Conservation (phyloP, 177 flowering plant species). For the Vitis hybrid region DNA sequence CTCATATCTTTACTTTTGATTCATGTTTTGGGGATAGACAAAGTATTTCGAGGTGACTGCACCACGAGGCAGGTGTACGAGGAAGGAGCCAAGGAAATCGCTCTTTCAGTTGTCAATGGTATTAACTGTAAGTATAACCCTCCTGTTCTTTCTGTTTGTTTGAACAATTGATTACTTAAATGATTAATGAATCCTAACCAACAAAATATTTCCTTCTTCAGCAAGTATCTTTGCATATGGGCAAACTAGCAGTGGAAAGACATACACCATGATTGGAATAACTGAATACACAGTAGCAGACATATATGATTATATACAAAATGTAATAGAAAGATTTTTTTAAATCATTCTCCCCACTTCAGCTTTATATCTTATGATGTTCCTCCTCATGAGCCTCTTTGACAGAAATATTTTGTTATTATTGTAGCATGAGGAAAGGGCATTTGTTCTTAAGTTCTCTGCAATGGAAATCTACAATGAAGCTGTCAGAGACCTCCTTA, state of each 20-base stretch:
- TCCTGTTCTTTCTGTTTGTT: slow-evolving; percentile 4
- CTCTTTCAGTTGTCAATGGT: slow-evolving; percentile 62
- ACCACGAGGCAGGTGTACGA: slow-evolving; percentile 61
- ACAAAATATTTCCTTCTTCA: slow-evolving; percentile 26
- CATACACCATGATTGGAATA: slow-evolving; percentile 96
- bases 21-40: slow-evolving; percentile 35
- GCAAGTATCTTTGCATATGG: slow-evolving; percentile 98
- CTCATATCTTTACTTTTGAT: too few species aligned
- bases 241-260: slow-evolving; percentile 99
- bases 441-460: slow-evolving; percentile 82
- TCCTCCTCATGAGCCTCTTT: background rate
- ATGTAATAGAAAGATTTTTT: slow-evolving; percentile 35
- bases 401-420: slow-evolving; percentile 1
- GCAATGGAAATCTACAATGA: slow-evolving; percentile 99
- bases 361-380: background rate
- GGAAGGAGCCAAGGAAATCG: slow-evolving; percentile 60
- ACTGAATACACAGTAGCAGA: slow-evolving; percentile 79
- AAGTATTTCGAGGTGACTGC: slow-evolving; percentile 58
- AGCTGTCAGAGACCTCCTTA: slow-evolving; percentile 83
- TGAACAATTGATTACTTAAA: background rate
- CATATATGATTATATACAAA: slow-evolving; percentile 69
- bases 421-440: slow-evolving; percentile 80
- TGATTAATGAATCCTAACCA: too few species aligned
- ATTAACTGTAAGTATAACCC: slow-evolving; percentile 53
- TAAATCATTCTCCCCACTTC: background rate